A percentile compares a stretch with the other conserved stretches of the same genome.
Conservation (phyloP, 2,329 filamentous ascomycete genomes). For the Pseudocercospora vitis region DNA sequence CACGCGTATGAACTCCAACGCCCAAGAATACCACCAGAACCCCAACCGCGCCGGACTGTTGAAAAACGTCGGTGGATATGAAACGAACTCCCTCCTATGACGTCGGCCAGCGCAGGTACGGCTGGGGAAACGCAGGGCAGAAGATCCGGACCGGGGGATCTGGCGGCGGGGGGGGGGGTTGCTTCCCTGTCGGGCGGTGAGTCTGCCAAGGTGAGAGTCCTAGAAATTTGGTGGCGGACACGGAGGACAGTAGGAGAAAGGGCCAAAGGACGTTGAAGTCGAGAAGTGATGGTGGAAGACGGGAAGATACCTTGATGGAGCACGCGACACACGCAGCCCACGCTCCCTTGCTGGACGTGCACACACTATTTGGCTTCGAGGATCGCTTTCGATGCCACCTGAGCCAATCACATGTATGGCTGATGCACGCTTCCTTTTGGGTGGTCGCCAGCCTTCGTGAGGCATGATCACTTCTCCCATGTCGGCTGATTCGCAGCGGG, state of each 20-base stretch:
- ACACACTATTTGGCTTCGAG: not conserved
- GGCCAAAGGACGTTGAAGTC: not conserved
- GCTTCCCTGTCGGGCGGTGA: not conserved
- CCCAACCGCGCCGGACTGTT: not conserved
- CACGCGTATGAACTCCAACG: too few relatives aligned
- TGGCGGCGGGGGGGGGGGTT: not conserved
- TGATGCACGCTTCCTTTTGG: not conserved
- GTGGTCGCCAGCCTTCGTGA: not conserved
- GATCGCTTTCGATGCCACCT: not conserved
- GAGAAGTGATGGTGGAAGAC: too few relatives aligned
- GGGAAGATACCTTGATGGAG: not conserved
- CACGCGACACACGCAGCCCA: slow-evolving; percentile 3
- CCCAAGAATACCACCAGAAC: too few relatives aligned
- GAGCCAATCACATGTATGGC: not conserved
- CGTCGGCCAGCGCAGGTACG: slow-evolving; percentile 3
- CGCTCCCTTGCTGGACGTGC: not conserved
- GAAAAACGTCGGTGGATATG: not conserved
- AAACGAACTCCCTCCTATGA: too few relatives aligned
- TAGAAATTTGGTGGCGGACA: not conserved
- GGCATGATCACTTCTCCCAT: slow-evolving; percentile 2
- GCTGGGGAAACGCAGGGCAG: slow-evolving; percentile 2
- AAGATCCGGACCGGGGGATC: not conserved
- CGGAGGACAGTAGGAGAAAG: not conserved
- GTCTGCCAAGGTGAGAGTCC: not conserved
- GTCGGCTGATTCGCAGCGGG: not conserved